phyloP scores from a whole-genome alignment of 345 rosid genomes.

The Erysimum cheiranthoides region DNA sequence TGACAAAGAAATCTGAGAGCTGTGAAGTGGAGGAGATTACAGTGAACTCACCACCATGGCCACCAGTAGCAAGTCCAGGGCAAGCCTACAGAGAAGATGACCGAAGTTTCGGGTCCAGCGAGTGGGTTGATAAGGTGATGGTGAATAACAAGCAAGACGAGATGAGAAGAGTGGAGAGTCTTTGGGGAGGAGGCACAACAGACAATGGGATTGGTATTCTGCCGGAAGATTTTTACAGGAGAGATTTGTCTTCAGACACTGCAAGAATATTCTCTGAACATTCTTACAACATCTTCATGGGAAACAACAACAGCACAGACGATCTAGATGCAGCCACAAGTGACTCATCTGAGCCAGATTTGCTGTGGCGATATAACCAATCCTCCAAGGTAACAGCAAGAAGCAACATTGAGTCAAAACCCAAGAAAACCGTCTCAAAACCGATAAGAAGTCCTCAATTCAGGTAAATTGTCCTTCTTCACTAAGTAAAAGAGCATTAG shows the following conservation, averaged over 20 bases:
- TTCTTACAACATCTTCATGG: constrained; percentile 66
- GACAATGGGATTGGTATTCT: constrained; percentile 49
- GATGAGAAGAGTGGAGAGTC: constrained; percentile 47
- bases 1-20: constrained; percentile 68
- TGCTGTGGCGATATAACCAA: constrained; percentile 90
- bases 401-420: constrained; percentile 53
- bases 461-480: constrained; percentile 46
- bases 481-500: background rate
- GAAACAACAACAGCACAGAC: constrained; percentile 63
- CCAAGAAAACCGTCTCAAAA: constrained; percentile 60
- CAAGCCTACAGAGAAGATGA: constrained; percentile 74
- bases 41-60: constrained; percentile 96
- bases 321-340: constrained; percentile 90
- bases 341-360: constrained; percentile 88
- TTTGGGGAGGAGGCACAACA: constrained; percentile 61
- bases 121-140: constrained; percentile 98
- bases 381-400: constrained; percentile 59
- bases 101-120: constrained; percentile 65
- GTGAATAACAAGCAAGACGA: constrained; percentile 88
- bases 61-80: constrained; percentile 73
- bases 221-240: constrained; percentile 65
- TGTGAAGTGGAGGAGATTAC: constrained; percentile 84
- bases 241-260: constrained; percentile 68
- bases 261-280: constrained; percentile 71
- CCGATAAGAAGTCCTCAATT: constrained; percentile 55